Conservation (phyloP, 768 basidiomycete species). For the Suillus tomentosus region DNA sequence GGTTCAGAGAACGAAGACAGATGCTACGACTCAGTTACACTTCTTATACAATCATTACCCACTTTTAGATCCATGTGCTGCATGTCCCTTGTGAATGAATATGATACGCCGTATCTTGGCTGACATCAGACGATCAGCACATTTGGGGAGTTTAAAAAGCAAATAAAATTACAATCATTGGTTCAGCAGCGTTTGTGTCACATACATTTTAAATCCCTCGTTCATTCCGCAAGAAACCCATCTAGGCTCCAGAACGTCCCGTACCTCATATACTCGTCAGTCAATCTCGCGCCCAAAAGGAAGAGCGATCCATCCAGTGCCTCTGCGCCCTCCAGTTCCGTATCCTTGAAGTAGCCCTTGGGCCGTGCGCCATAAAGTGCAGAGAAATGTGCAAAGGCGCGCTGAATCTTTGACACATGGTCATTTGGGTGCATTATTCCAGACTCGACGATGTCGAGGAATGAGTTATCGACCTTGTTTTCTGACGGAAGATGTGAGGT, state of each 20-base stretch:
- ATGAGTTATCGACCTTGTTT: conserved; percentile 34
- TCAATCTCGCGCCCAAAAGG: conserved; percentile 32
- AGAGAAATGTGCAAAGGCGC: conserved; percentile 35
- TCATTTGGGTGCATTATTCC: conserved; percentile 38
- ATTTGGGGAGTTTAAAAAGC: no score
- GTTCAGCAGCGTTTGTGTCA: conserved; percentile 11
- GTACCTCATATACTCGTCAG: conserved; percentile 33
- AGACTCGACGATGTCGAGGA: conserved; percentile 42
- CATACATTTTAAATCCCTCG: conserved; percentile 22
- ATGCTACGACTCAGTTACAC: no score
- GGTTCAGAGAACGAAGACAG: no score
- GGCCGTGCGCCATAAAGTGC: conserved; percentile 30
- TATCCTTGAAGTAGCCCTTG: conserved; percentile 29
- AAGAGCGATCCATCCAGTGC: conserved; percentile 39
- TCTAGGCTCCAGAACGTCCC: conserved; percentile 27
- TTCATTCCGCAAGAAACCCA: conserved; percentile 42
- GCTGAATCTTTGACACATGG: conserved; percentile 36
- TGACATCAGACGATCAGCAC: no score
- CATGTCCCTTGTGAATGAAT: no score
- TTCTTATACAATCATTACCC: no score
- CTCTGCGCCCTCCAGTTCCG: conserved; percentile 33
- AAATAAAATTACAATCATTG: neutral
- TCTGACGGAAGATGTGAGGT: conserved; percentile 14
- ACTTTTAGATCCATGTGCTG: no score
- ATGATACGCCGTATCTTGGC: no score